Evolutionary conservation across 805 yeast species (phyloP).

Genomic region (Schwanniomyces vanrijiae): DNA sequence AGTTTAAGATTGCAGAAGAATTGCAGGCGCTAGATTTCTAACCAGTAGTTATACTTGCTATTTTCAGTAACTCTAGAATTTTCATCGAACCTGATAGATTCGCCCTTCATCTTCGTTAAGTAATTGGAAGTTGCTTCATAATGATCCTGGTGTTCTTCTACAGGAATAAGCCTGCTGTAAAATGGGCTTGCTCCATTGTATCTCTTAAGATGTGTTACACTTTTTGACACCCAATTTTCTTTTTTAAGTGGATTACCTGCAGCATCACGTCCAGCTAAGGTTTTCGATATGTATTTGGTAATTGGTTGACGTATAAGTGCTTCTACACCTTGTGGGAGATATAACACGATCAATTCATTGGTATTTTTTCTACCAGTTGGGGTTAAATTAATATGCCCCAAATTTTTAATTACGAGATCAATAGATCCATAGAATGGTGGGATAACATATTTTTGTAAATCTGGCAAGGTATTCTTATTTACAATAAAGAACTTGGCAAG

Average conservation of each 20-base stretch:
- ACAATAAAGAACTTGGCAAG: constrained; percentile 18
- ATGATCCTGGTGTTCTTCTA: background rate
- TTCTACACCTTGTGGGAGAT: constrained; percentile 58
- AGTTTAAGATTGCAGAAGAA: background rate
- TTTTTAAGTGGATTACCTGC: constrained; percentile 21
- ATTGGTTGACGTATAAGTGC: constrained; percentile 57
- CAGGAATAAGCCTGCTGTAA: constrained; percentile 15
- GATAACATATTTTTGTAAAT: constrained; percentile 45
- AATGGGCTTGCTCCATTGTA: constrained; percentile 16
- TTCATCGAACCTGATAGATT: constrained; percentile 3
- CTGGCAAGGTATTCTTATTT: constrained; percentile 19
- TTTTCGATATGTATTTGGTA: constrained; percentile 35
- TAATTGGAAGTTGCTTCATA: constrained; percentile 3
- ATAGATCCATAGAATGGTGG: constrained; percentile 73
- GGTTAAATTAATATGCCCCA: constrained; percentile 61
- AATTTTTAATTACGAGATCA: constrained; percentile 62
- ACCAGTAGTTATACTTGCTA: constrained; percentile 14
- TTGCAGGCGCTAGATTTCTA: constrained; percentile 3
- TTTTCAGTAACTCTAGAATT: constrained; percentile 7
- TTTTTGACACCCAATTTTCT: constrained; percentile 17
- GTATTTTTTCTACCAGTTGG: constrained; percentile 51
- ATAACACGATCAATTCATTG: constrained; percentile 30
- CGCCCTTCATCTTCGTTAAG: background rate
- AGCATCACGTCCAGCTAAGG: constrained; percentile 31
- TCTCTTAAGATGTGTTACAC: constrained; percentile 15